These are phyloP conservation scores for Hymenoscyphus linearis DNA, from an alignment of 2,329 filamentous ascomycete genomes.

Conservation along the genomic window DNA sequence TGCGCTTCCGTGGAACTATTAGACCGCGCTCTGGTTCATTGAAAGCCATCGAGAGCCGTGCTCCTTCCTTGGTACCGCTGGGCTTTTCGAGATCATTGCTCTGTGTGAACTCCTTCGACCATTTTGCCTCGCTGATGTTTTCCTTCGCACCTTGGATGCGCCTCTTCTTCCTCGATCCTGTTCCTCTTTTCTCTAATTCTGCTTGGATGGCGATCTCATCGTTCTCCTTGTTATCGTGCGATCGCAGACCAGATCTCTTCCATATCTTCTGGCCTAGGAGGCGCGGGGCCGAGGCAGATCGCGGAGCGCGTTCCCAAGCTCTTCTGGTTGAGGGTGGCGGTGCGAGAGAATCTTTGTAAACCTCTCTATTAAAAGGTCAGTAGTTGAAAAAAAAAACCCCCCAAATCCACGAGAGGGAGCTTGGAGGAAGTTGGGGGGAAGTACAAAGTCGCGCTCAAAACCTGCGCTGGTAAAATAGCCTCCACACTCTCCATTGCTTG, in stretches of 20 bases:
- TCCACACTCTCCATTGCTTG: constrained; percentile 8
- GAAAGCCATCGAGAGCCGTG: background rate
- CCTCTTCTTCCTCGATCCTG: constrained; percentile 33
- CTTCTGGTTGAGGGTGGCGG: constrained; percentile 18
- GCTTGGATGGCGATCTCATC: constrained; percentile 15
- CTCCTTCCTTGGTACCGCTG: constrained; percentile 6
- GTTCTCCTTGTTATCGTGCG: constrained; percentile 21
- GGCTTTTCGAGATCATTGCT: background rate
- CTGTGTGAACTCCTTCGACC: constrained; percentile 19
- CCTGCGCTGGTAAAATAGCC: constrained; percentile 6
- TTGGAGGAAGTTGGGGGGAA: background rate
- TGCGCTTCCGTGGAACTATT: constrained; percentile 30
- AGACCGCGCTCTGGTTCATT: constrained; percentile 17
- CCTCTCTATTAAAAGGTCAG: constrained; percentile 18
- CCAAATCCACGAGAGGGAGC: background rate
- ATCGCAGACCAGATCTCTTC: constrained; percentile 24
- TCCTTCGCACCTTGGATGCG: constrained; percentile 30
- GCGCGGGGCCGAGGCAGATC: constrained; percentile 29
- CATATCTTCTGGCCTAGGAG: constrained; percentile 32
- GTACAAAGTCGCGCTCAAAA: constrained; percentile 18
- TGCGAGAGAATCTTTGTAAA: constrained; percentile 28
- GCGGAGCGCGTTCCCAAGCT: constrained; percentile 30
- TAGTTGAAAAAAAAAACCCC: too few relatives aligned
- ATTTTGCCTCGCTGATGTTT: constrained; percentile 31
- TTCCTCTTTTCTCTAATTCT: constrained; percentile 34